Percentiles rank a stretch among this genome's conserved stretches.
phyloP scores from a whole-genome alignment of 2,329 filamentous ascomycete genomes.

The Thelonectria discophora region DNA sequence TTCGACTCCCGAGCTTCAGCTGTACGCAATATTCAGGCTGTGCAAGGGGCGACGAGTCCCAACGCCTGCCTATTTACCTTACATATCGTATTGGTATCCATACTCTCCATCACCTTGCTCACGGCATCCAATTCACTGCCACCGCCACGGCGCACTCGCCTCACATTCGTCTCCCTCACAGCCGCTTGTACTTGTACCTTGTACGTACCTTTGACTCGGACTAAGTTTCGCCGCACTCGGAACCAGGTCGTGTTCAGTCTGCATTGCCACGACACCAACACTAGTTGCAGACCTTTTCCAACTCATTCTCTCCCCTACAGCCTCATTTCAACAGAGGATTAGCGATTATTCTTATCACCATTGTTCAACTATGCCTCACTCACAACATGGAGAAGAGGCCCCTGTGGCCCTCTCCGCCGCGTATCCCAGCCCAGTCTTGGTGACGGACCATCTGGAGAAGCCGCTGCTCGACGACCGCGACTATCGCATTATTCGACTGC shows the following conservation, averaged over 20 bases:
- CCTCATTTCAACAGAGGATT: conserved; percentile 20
- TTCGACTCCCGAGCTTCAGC: background rate
- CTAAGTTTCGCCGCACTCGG: conserved; percentile 16
- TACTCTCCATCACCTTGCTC: background rate
- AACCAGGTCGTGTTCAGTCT: conserved; percentile 25
- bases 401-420: conserved; percentile 38
- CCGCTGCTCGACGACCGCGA: conserved; percentile 85
- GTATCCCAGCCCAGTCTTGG: conserved; percentile 44
- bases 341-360: conserved; percentile 26
- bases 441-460: conserved; percentile 81
- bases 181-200: conserved; percentile 1
- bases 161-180: background rate
- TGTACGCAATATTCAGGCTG: background rate
- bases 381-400: conserved; percentile 39
- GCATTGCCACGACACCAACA: conserved; percentile 20
- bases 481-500: conserved; percentile 86
- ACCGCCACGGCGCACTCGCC: background rate
- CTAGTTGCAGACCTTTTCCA: conserved; percentile 19
- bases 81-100: background rate
- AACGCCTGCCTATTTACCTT: no score
- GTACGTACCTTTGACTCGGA: conserved; percentile 16
- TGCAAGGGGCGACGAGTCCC: background rate
- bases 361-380: conserved; percentile 44
- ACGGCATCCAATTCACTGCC: conserved; percentile 1
- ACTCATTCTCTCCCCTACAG: conserved; percentile 24